These are phyloP conservation scores for Colletotrichum lini DNA, from an alignment of 2,329 filamentous ascomycete species.

Conservation along the genomic window DNA sequence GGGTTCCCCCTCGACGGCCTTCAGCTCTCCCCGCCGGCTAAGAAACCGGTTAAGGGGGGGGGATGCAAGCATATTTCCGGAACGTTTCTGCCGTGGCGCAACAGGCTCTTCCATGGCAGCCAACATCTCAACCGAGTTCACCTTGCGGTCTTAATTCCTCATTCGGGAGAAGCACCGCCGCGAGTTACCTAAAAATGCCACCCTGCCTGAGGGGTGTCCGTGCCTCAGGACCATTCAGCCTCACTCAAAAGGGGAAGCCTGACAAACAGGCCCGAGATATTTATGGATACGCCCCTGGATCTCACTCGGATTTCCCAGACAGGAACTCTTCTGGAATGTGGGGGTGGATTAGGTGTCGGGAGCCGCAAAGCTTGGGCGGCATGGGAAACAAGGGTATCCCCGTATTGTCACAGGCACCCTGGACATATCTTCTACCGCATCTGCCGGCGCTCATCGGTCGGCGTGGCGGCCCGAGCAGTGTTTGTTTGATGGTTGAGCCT, in stretches of 20 bases:
- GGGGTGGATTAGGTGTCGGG: conserved; percentile 22
- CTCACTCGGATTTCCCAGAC: background rate
- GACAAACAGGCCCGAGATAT: background rate
- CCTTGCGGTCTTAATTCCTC: background rate
- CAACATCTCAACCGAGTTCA: background rate
- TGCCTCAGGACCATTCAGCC: background rate
- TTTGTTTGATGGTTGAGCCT: conserved; percentile 13
- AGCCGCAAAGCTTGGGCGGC: conserved; percentile 31
- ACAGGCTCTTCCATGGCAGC: background rate
- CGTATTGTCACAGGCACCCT: background rate
- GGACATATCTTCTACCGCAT: background rate
- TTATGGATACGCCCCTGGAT: background rate
- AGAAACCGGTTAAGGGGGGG: conserved; percentile 3
- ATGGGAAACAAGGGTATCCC: conserved; percentile 13
- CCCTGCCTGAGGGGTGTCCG: conserved; percentile 2
- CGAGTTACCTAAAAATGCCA: background rate
- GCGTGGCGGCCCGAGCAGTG: conserved; percentile 25
- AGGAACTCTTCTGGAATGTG: conserved; percentile 26
- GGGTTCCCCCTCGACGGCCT: too few species aligned
- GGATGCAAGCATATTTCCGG: conserved; percentile 25
- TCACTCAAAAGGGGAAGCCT: background rate
- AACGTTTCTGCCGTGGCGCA: background rate
- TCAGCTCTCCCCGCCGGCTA: background rate
- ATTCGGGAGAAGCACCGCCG: background rate
- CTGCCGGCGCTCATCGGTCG: background rate